phyloP scores from a whole-genome alignment of 2,329 filamentous ascomycete genomes.

The Aureobasidium sp. region DNA sequence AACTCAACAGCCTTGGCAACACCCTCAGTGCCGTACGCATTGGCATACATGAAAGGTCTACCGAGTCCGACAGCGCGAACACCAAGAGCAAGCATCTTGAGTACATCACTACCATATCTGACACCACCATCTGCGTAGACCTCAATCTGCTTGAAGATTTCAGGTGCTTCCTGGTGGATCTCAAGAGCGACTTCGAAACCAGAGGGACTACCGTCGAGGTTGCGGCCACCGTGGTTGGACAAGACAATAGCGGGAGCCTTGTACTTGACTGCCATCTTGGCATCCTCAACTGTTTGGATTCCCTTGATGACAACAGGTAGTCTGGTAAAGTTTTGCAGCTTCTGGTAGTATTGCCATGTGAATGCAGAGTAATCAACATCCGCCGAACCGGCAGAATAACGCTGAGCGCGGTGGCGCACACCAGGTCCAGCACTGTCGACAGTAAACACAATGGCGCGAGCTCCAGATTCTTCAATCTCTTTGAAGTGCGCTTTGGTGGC shows the following conservation, averaged over 20 bases:
- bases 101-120: slow-evolving; percentile 68
- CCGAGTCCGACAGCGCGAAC: slow-evolving; percentile 69
- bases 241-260: slow-evolving; percentile 54
- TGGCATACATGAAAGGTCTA: slow-evolving; percentile 64
- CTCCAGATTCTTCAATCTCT: slow-evolving; percentile 37
- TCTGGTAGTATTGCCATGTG: slow-evolving; percentile 39
- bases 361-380: slow-evolving; percentile 36
- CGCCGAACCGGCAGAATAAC: slow-evolving; percentile 34
- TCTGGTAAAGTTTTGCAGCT: slow-evolving; percentile 40
- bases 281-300: slow-evolving; percentile 45
- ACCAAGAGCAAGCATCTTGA: slow-evolving; percentile 72
- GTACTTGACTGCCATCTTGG: slow-evolving; percentile 44
- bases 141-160: slow-evolving; percentile 66
- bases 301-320: slow-evolving; percentile 50
- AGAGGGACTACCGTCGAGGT: slow-evolving; percentile 56
- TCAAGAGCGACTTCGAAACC: slow-evolving; percentile 68
- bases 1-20: slow-evolving; percentile 25
- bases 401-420: slow-evolving; percentile 39
- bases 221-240: slow-evolving; percentile 56
- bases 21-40: slow-evolving; percentile 66
- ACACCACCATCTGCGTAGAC: slow-evolving; percentile 73
- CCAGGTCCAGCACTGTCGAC: slow-evolving; percentile 43
- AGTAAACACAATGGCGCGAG: slow-evolving; percentile 45
- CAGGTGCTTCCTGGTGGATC: slow-evolving; percentile 66
- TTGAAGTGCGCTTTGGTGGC: slow-evolving; percentile 36